These are phyloP conservation scores for Raffaelea ambrosiae DNA, from an alignment of 2,329 filamentous ascomycete species.

Conservation along the genomic window DNA sequence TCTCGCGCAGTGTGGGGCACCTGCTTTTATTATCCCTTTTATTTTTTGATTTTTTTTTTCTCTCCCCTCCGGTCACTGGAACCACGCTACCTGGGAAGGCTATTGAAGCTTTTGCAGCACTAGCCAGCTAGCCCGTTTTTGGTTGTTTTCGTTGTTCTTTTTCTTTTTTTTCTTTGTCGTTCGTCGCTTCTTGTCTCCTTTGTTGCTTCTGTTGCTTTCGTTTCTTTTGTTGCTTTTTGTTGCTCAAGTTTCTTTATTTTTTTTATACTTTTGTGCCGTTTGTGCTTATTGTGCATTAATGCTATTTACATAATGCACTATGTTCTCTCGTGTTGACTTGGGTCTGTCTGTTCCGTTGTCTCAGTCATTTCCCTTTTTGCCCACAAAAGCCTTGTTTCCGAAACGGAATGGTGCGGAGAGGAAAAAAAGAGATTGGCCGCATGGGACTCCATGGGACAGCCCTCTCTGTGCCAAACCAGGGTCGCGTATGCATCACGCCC, in stretches of 20 bases:
- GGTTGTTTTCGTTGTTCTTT: constrained; percentile 6
- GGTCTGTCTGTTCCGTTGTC: not conserved
- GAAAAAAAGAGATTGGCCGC: too few relatives aligned
- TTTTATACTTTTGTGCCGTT: too few relatives aligned
- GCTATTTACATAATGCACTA: too few relatives aligned
- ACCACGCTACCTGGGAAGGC: constrained; percentile 11
- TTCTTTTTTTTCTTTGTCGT: not conserved
- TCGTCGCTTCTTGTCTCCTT: not conserved
- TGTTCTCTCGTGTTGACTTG: too few relatives aligned
- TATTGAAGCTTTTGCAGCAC: constrained; percentile 13
- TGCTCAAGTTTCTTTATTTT: too few relatives aligned
- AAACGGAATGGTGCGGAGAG: not conserved
- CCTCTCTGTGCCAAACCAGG: too few relatives aligned
- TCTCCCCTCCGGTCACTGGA: not conserved
- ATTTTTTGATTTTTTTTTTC: constrained; percentile 3
- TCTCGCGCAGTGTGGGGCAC: constrained; percentile 1
- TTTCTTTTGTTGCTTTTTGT: too few relatives aligned
- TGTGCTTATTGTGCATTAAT: too few relatives aligned
- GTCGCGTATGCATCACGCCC: too few relatives aligned
- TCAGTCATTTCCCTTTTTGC: not conserved
- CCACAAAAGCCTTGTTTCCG: not conserved
- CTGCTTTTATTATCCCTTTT: constrained; percentile 13
- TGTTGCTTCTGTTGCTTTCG: not conserved
- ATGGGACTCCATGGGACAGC: too few relatives aligned
- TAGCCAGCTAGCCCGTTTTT: constrained; percentile 12